Percentiles rank a stretch among this genome's conserved stretches.
Conservation (phyloP, 2,329 filamentous ascomycete genomes). For the Dendrostoma leiphaemia region DNA sequence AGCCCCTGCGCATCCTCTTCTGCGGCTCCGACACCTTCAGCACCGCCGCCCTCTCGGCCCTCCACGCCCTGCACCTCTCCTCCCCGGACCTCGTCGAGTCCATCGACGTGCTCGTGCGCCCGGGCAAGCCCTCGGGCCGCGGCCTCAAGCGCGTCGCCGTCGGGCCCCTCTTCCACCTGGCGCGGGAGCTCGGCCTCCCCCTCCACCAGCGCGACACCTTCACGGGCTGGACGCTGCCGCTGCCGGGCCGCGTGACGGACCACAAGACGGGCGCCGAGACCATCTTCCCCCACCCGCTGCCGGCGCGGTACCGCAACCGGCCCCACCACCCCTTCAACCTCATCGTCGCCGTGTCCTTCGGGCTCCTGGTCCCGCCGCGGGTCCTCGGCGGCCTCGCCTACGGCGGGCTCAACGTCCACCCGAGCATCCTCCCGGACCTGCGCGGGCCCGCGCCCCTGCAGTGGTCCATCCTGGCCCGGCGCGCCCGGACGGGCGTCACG, state of each 20-base stretch:
- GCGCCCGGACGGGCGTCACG: constrained; percentile 68
- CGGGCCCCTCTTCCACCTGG: constrained; percentile 74
- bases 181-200: constrained; percentile 60
- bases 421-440: constrained; percentile 83
- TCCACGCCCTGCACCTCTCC: constrained; percentile 58
- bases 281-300: constrained; percentile 18
- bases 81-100: constrained; percentile 61
- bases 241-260: constrained; percentile 13
- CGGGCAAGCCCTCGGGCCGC: constrained; percentile 74
- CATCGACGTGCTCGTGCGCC: constrained; percentile 82
- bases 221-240: constrained; percentile 62
- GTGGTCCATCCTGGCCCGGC: constrained; percentile 69
- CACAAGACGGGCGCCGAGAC: constrained; percentile 11
- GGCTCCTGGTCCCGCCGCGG: constrained; percentile 78
- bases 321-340: constrained; percentile 64
- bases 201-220: constrained; percentile 81
- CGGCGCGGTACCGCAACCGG: constrained; percentile 39
- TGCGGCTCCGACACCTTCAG: constrained; percentile 94
- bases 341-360: constrained; percentile 91
- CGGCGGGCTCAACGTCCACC: constrained; percentile 90
- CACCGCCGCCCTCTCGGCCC: constrained; percentile 68
- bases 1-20: constrained; percentile 81
- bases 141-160: constrained; percentile 63
- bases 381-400: constrained; percentile 71
- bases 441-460: constrained; percentile 85